A percentile compares a stretch with the other conserved stretches of the same genome.
These are phyloP conservation scores for Hordeum vulgare DNA, from an alignment of 176 grass and related monocot genomes.

Conservation along the genomic window MorexV3_pseudomolecules_assembly NC_058519.1:585887613-585888112, in stretches of 20 bases:
- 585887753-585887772: not conserved
- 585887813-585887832: not conserved
- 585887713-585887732: slow-evolving; percentile 3
- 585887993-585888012: not conserved
- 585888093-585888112: slow-evolving; percentile 88
- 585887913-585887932: not conserved
- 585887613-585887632: not conserved
- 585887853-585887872: not conserved
- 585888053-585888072: slow-evolving; percentile 93
- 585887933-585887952: not conserved
- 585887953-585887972: not conserved
- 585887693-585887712: not conserved
- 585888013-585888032: not conserved
- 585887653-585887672: not conserved
- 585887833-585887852: not conserved
- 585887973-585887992: not conserved
- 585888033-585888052: slow-evolving; percentile 37
- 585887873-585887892: not conserved
- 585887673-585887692: not conserved
- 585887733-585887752: not conserved
- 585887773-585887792: not conserved
- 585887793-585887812: not conserved
- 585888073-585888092: slow-evolving; percentile 63
- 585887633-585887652: not conserved
- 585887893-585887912: too few relatives aligned